phyloP scores from a whole-genome alignment of 2,329 filamentous ascomycete species.

The Colletotrichum cordylinicola region DNA sequence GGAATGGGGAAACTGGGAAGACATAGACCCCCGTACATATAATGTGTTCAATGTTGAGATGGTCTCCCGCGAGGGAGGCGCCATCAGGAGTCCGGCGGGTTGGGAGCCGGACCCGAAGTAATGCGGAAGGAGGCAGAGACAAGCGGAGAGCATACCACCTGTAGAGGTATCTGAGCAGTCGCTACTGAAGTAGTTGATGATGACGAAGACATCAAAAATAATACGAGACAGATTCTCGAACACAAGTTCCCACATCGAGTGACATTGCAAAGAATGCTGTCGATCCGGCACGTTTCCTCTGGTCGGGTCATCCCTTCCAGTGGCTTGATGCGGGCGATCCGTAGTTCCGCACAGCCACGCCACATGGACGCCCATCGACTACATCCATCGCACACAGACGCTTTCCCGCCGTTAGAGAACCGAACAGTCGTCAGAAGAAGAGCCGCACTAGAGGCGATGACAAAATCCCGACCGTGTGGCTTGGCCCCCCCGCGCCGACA shows the following conservation, averaged over 20 bases:
- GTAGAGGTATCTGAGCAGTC: conserved; percentile 24
- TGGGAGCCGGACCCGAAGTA: conserved; percentile 12
- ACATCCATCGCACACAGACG: background rate
- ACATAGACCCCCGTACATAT: conserved; percentile 21
- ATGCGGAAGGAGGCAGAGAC: conserved; percentile 8
- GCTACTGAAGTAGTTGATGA: conserved; percentile 25
- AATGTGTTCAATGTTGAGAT: conserved; percentile 20
- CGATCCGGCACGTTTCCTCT: background rate
- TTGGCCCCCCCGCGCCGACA: background rate
- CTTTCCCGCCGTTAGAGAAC: background rate
- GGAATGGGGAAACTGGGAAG: background rate
- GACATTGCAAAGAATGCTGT: background rate
- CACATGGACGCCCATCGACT: background rate
- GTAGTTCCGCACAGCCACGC: background rate
- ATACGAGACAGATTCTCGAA: conserved; percentile 3
- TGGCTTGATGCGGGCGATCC: background rate
- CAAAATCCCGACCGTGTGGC: background rate
- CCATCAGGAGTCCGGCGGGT: background rate
- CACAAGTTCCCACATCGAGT: background rate
- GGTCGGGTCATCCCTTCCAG: background rate
- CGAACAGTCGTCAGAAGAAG: background rate
- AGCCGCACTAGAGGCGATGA: background rate
- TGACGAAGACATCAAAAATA: background rate
- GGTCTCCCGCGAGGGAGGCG: background rate
- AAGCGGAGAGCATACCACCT: conserved; percentile 11